Conservation (phyloP, 441 rosid genomes). For the Brassica balearica region DNA sequence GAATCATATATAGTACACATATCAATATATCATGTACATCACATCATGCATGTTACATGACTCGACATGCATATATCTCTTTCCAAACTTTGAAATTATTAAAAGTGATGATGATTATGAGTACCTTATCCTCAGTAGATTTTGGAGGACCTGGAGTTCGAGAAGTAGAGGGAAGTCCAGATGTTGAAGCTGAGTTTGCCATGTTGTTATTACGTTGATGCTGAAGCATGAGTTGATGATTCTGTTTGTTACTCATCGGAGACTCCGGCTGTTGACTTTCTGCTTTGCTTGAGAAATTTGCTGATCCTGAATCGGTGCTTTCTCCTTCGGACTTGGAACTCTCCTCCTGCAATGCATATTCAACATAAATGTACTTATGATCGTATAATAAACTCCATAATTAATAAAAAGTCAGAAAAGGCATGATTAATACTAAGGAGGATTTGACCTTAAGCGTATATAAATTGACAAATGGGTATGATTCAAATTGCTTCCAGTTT, state of each 20-base stretch:
- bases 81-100: background rate
- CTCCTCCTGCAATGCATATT: conserved; percentile 74
- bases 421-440: conserved; percentile 15
- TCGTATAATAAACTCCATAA: background rate
- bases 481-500: conserved; percentile 8
- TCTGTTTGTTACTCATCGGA: conserved; percentile 68
- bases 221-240: conserved; percentile 49
- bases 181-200: conserved; percentile 53
- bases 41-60: conserved; percentile 34
- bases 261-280: conserved; percentile 86
- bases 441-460: conserved; percentile 41
- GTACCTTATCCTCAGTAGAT: conserved; percentile 74
- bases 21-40: conserved; percentile 26
- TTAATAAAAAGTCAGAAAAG: conserved; percentile 24
- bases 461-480: conserved; percentile 35
- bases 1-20: background rate
- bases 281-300: conserved; percentile 72
- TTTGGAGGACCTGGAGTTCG: conserved; percentile 65
- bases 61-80: conserved; percentile 26
- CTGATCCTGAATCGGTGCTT: conserved; percentile 94
- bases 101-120: conserved; percentile 27
- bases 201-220: conserved; percentile 49
- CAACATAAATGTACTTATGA: conserved; percentile 26
- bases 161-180: conserved; percentile 61
- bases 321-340: conserved; percentile 88